Evolutionary conservation across 2,329 filamentous ascomycete genomes (phyloP).

Genomic region (Monilinia polystroma): DNA sequence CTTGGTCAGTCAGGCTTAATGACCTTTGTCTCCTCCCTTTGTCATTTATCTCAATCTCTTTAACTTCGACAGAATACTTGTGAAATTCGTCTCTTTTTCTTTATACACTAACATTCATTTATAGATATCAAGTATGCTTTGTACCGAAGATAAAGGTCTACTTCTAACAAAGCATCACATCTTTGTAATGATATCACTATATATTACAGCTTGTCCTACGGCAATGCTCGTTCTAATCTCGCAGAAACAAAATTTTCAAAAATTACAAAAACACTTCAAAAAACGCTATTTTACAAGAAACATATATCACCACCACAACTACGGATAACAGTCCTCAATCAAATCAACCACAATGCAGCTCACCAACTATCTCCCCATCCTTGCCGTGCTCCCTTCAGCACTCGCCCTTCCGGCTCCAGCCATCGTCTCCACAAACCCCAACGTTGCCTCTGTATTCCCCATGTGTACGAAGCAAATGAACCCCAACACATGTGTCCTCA

Average conservation of each 20-base stretch:
- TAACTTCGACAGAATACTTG: neutral
- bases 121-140: conserved; percentile 2
- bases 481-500: conserved; percentile 7
- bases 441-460: neutral
- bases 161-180: neutral
- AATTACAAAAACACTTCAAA: neutral
- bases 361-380: conserved; percentile 9
- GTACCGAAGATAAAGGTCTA: neutral
- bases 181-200: neutral
- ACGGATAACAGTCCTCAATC: neutral
- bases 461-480: conserved; percentile 8
- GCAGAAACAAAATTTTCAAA: conserved; percentile 3
- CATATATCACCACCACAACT: neutral
- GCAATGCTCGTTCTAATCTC: neutral
- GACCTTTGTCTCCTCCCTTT: neutral
- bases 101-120: neutral
- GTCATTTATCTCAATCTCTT: neutral
- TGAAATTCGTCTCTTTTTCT: neutral
- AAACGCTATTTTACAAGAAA: neutral
- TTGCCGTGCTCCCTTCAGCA: conserved; percentile 5
- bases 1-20: neutral
- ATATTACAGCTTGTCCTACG: neutral
- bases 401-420: conserved; percentile 6
- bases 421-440: neutral
- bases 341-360: conserved; percentile 12